Evolutionary conservation across 805 yeast genomes (phyloP).

Genomic region (Candida rishiriensis): DNA sequence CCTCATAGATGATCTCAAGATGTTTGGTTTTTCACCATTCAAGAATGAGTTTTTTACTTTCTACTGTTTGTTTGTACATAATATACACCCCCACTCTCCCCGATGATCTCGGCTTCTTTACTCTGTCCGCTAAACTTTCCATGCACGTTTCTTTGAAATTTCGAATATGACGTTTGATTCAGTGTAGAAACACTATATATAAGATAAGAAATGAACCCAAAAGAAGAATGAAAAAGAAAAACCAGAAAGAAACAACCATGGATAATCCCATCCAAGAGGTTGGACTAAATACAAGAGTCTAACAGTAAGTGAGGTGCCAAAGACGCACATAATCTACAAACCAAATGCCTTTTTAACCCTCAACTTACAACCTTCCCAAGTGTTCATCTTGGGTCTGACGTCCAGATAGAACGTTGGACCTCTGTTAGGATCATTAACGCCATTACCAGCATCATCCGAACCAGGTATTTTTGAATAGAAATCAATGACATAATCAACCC

Average conservation of each 20-base stretch:
- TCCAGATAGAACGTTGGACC: conserved; percentile 63
- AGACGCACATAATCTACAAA: conserved; percentile 19
- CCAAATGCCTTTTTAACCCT: conserved; percentile 65
- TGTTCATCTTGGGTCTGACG: conserved; percentile 86
- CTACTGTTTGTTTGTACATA: conserved; percentile 1
- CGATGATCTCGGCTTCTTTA: neutral
- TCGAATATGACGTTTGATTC: no score
- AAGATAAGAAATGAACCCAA: no score
- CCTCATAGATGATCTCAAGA: neutral
- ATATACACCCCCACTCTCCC: conserved; percentile 4
- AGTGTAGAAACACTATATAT: no score
- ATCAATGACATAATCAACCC: conserved; percentile 88
- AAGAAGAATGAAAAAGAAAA: no score
- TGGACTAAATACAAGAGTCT: no score
- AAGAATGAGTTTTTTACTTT: neutral
- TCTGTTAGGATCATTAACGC: conserved; percentile 22
- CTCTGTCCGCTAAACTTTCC: no score
- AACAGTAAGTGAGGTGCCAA: no score
- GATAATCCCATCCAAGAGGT: no score
- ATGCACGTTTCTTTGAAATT: no score
- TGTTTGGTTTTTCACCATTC: no score
- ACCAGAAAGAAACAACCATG: no score
- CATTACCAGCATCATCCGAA: conserved; percentile 41
- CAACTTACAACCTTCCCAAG: conserved; percentile 73
- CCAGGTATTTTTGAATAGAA: conserved; percentile 48